Percentiles rank a stretch among this genome's conserved stretches.
phyloP scores from a whole-genome alignment of 2,329 filamentous ascomycete genomes.

The Beauveria brongniartii region DNA sequence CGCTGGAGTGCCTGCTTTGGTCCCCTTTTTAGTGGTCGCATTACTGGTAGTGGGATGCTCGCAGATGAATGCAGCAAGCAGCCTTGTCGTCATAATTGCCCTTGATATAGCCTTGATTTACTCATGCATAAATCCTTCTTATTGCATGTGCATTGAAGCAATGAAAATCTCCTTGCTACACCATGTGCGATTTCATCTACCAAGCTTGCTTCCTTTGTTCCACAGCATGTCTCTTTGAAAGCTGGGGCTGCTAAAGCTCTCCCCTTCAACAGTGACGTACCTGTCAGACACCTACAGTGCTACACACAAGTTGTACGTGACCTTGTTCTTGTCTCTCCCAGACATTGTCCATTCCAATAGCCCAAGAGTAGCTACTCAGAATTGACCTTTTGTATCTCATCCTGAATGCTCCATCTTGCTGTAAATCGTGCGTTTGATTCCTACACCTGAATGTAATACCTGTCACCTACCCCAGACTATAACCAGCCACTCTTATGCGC shows the following conservation, averaged over 20 bases:
- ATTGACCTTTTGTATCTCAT: too few relatives aligned
- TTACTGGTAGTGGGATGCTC: not conserved
- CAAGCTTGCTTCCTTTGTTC: not conserved
- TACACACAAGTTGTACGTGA: not conserved
- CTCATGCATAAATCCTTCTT: not conserved
- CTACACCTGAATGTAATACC: too few relatives aligned
- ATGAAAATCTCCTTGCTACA: not conserved
- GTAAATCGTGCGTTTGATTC: not conserved
- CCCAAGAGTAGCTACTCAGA: not conserved
- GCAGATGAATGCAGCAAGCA: not conserved
- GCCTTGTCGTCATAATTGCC: not conserved
- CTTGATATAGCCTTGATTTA: not conserved
- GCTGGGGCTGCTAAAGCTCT: not conserved
- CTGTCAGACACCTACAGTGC: too few relatives aligned
- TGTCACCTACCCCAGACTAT: not conserved
- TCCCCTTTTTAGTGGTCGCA: not conserved
- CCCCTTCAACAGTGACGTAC: too few relatives aligned
- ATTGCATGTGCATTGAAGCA: not conserved
- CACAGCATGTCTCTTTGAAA: not conserved
- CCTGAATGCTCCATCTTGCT: too few relatives aligned
- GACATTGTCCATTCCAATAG: not conserved
- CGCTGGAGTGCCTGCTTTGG: not conserved
- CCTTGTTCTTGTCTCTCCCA: not conserved
- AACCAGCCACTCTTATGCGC: not conserved
- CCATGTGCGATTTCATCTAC: not conserved